Base-by-base conservation (phyloP, 1,139 yeast genomes). In the Debaryomycetaceae sp. region DNA sequence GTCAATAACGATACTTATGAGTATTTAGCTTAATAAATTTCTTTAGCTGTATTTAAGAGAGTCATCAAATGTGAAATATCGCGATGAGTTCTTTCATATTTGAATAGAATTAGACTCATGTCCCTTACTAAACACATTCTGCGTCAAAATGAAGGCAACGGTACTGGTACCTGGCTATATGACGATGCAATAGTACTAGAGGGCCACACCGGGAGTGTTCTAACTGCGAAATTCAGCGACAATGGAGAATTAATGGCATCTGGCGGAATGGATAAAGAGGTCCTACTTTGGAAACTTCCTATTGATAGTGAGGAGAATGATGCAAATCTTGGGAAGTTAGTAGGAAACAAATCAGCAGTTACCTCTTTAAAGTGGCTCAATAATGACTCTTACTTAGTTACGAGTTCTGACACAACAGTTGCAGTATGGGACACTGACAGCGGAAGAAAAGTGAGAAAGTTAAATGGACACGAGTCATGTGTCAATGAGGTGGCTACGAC, bases 1-100 rank as follows among this genome's bases (percentile, higher is more conserved):
- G 74, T 81, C 41, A 93, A 84, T 47, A 84, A 81, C 46, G 87
- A 84, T 58, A 76, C 83, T 43, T 90, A 89, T 60, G 85, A 85
- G 55, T 93, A 93, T 62, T 70, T 90, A 53, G 95, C 96, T 34
- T 83, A 65, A 51, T 37, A 45, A 11, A 27, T 31, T 22, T 39
- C 22, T 20, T 35, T 17, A 24, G 17, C 22, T 36, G 14, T 24
- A 38, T 17, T 17, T 4, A 2, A 17, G 20, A 17, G 20, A 17
- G 13, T 3, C 9, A 38, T 7, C 11, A 38, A 38, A 37, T 7
- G 9, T 37, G 9, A 8, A 7, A 34, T 34, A 8, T 8, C 37
- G 22, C 37, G 22, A 17, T 34, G 22, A 17, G 9, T 34, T 24
- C 13, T 24, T 11, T 38, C 23, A 38, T n/a, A 37, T 9, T 37